Base-by-base conservation (phyloP, 2,329 filamentous ascomycete species). In the Lasiodiplodia theobromae region DNA sequence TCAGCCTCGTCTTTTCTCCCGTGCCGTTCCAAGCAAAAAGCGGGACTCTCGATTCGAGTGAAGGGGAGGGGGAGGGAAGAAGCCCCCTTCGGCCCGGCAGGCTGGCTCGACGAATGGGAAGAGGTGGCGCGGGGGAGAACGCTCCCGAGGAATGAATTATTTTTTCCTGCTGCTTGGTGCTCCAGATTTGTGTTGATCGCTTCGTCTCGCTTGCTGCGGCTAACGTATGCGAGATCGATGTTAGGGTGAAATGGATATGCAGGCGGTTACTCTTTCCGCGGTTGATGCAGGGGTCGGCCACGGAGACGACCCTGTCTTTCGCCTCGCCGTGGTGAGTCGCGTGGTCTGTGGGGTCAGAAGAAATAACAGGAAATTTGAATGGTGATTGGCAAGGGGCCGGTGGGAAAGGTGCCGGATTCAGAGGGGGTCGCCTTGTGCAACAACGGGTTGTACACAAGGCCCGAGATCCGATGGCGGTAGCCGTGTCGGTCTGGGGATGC, bases 211-310 rank as follows among this genome's bases (percentile, higher is more conserved):
- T 44, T 51, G 58, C 58, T 63, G 58, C 40, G 49, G 58, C 58
- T 49, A 51, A 23, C 18, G 58, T 63, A 63, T 63, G 58, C 58
- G 58, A 63, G 58, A 63, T 63, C 58, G 58, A 63, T 63, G 37
- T 34, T 63, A 63, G 57, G 57, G 37, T 44, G 38, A 47, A 57
- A 38, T 14, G 31, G 31, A 34, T 63, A 63, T 63, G 58, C 58
- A 63, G 58, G 58, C 21, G 28, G 18, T 18, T n/a, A 63, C 58
- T 16, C 21, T 60, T 63, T 63, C 58, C 49, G 58, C 38, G 23
- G 40, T 12, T 49, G 16, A 23, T 63, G 58, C 58, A 63, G 58
- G 58, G 58, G 40, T 63, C 2, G 31, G 31, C 7, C 10, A 10
- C 31, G 31, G 31, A 34, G 31, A 34, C 6, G 31, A 10, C 7